phyloP scores from a whole-genome alignment of 495 filamentous ascomycete genomes.

The Neurospora sp. region DNA sequence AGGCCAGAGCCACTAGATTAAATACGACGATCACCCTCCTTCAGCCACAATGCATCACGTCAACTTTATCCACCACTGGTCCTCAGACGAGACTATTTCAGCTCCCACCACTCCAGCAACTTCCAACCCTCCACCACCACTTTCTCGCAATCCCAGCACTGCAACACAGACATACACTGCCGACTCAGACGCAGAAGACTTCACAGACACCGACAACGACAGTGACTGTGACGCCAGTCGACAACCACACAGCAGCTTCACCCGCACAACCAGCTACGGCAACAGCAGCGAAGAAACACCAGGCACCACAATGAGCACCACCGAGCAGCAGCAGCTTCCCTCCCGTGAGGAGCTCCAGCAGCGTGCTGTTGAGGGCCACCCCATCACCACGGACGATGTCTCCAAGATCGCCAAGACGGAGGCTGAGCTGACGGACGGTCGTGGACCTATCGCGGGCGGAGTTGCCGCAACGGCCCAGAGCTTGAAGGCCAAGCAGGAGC shows the following conservation, averaged over 20 bases:
- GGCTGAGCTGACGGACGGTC: constrained; percentile 15
- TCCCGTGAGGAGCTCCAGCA: constrained; percentile 14
- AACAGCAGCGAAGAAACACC: not conserved
- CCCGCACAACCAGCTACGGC: no score
- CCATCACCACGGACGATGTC: constrained; percentile 15
- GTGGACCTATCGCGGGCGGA: constrained; percentile 18
- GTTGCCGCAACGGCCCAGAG: constrained; percentile 19
- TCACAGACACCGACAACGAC: not conserved
- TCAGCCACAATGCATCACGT: constrained; percentile 2
- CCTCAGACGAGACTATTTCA: not conserved
- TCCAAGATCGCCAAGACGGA: constrained; percentile 14
- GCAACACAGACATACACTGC: not conserved
- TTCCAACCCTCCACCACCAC: not conserved
- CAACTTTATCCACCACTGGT: constrained; percentile 8
- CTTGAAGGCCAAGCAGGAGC: constrained; percentile 22
- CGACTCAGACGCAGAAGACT: not conserved
- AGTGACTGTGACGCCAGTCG: not conserved
- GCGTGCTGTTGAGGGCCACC: constrained; percentile 13
- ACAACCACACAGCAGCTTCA: no score
- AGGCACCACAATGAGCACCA: not conserved
- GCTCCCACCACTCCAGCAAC: not conserved
- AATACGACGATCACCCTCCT: not conserved
- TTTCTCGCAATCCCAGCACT: not conserved
- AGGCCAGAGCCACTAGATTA: not conserved
- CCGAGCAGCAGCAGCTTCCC: constrained; percentile 11